Evolutionary conservation across 1,284 basidiomycete genomes (phyloP), one percentile per base, ranked within the genome.

Genomic region (Moesziomyces sp.): DNA sequence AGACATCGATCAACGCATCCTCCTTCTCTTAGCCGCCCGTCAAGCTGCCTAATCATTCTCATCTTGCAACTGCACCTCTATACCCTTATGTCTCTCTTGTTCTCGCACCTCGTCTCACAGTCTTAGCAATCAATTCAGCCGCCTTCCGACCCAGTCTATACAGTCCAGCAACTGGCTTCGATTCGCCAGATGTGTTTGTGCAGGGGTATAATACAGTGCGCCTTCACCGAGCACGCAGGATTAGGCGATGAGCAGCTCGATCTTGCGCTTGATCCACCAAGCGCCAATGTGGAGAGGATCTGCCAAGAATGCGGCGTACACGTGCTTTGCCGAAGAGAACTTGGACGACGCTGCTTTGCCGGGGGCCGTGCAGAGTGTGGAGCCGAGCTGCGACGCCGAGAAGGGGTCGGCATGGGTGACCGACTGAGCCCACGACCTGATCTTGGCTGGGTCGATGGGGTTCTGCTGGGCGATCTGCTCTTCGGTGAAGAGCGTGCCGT

Each of bases 401-500:
- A 74, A 70, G 19, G 73, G 73, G 43, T 75, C 73, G 3, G 55
- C 47, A 13, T 67, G 46, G 21, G 60, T 68, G 47, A 75, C 52
- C 26, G 64, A 67, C 14, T 35, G 49, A 1, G 73, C 73, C 74
- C 74, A 76, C 49, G 53, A 68, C 5, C 74, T 52, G 9, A 76
- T 61, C 40, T 66, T 51, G 11, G 34, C 34, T 1, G 61, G 42
- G 19, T 63, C 62, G 50, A 78, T 56, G 6, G 74, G 64, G 21
- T 56, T 71, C 47, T 84, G 83, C 28, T 55, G 46, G 16, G 65
- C 53, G 24, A 85, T 77, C 68, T 85, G 76, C 8, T 76, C 69
- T 43, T 65, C 68, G 4, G 77, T 72, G 66, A 85, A 82, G 51
- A 83, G 83, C 38, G 78, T 79, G 8, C 84, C 84, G 53, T 85